Evolutionary conservation across 75 land plant genomes (phyloP), one percentile per base, ranked within the genome.

Genomic region (Ceratopteris richardii): DNA sequence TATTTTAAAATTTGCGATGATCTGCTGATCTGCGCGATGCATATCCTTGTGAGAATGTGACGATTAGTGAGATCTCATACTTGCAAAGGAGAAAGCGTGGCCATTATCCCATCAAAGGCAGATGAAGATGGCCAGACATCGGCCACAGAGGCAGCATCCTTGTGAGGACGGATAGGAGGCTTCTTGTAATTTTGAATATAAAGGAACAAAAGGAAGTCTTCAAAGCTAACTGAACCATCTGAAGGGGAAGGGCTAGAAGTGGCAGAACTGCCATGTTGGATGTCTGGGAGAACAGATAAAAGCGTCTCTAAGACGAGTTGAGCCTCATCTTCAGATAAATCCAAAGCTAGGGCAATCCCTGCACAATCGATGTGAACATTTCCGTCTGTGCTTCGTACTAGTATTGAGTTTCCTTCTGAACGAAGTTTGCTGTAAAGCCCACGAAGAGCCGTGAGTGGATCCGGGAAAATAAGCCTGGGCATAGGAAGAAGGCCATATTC

Each of bases 91-190:
- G 96, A 83, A 1, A 86, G 68, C 2, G 88, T 76, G 14, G 98
- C 80, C 21, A 94, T 54, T 36, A 81, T 79, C 7, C 96, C 96
- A 66, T 94, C 98, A 53, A 94, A 90, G 0, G 96, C 95, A 0
- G 98, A 94, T 0, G 85, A 79, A 22, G 90, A 81, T 10, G 98
- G 98, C 98, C 98, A 94, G 17, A 94, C 91, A 67, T 94, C 98
- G 7, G 87, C 86, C 13, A 89, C 85, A 14, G 88, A 64, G 4
- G 91, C 94, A 18, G 98, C 82, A 65, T 90, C 98, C 79, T 86
- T 91, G 31, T 94, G 90, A 39, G 88, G 48, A 58, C 87, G 71
- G 7, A 96, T 84, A 0, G 88, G 73, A 2, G 91, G 61, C 65
- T 80, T 72, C 78, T 84, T 87, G 42, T 90, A 94, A 7, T 73